A percentile compares a stretch with the other conserved stretches of the same genome.
Evolutionary conservation across 495 filamentous ascomycete genomes (phyloP).

Genomic region (Penicillium cosmopolitanum): DNA sequence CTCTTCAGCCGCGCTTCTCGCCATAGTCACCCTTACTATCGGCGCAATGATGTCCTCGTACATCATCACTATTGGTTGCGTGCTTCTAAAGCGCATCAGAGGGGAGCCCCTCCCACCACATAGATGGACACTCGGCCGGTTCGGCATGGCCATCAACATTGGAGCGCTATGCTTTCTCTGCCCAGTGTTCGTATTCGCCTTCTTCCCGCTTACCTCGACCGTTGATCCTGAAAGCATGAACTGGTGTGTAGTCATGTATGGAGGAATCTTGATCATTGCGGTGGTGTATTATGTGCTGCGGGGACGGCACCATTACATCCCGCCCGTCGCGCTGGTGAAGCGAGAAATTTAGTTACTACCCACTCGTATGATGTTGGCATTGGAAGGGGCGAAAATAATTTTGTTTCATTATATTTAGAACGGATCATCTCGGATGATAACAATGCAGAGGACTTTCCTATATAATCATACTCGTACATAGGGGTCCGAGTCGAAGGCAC

Average conservation of each 20-base stretch:
- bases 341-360: background rate
- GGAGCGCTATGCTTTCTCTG: slow-evolving; percentile 26
- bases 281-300: slow-evolving; percentile 30
- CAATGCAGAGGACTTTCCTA: too few species aligned
- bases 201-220: slow-evolving; percentile 39
- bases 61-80: slow-evolving; percentile 44
- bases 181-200: slow-evolving; percentile 37
- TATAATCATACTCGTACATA: too few species aligned
- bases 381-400: too few species aligned
- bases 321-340: slow-evolving; percentile 26
- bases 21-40: slow-evolving; percentile 51
- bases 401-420: too few species aligned
- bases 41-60: slow-evolving; percentile 48
- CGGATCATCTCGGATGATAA: too few species aligned
- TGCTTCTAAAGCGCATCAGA: slow-evolving; percentile 31
- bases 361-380: too few species aligned
- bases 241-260: slow-evolving; percentile 45
- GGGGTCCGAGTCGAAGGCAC: too few species aligned
- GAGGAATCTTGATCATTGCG: slow-evolving; percentile 31
- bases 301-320: slow-evolving; percentile 18
- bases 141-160: slow-evolving; percentile 35
- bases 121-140: slow-evolving; percentile 43
- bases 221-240: slow-evolving; percentile 43
- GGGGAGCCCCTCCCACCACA: slow-evolving; percentile 33
- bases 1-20: slow-evolving; percentile 57